Evolutionary conservation across 176 grass and related monocot species (phyloP), one percentile per base, ranked within the genome.

Genomic region (Avena eriantha): DNA sequence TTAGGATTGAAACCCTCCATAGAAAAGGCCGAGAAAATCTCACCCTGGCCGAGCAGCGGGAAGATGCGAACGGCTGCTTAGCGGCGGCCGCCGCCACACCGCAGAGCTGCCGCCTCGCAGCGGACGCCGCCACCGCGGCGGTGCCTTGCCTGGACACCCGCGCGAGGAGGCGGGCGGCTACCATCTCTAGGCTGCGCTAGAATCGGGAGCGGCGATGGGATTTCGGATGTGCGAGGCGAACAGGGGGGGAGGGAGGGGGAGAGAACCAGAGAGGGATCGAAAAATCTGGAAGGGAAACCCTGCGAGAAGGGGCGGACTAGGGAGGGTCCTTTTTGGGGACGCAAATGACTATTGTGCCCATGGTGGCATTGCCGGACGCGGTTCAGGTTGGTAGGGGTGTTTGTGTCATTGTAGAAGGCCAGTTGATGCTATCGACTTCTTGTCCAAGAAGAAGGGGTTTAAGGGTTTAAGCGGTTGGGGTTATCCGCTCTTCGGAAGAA

Each of bases 121-220:
- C 35, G 45, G 76, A 33, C 18, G 69, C 85, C 15, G 57, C 69
- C 45, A 29, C 86, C n/a, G 57, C 57, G 15, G 75, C 23, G 46
- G 71, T 33, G 73, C 80, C 72, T 9, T 87, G 67, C 84, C 80
- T 87, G 15, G 85, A 75, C 23, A 19, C 47, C 49, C 80, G 35
- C 23, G 57, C 67, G 81, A 91, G 58, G 66, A 87, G 68, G 76
- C 81, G 76, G 39, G 58, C 19, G 67, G 89, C 29, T 82, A 68
- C 80, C 89, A 91, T 87, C 66, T 70, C 67, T 8, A 14, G 12
- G 8, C 61, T 0, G 33, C 45, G 31, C 46, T 24, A 5, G 59
- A 68, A 17, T 19, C 36, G 69, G 43, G 23, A 76, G 16, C 73
- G 23, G 63, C 16, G 86, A 26, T 51, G 61, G 56, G 59, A 9